These are phyloP conservation scores for Talaromyces liani DNA, from an alignment of 495 filamentous ascomycete genomes.

Conservation along the genomic window DNA sequence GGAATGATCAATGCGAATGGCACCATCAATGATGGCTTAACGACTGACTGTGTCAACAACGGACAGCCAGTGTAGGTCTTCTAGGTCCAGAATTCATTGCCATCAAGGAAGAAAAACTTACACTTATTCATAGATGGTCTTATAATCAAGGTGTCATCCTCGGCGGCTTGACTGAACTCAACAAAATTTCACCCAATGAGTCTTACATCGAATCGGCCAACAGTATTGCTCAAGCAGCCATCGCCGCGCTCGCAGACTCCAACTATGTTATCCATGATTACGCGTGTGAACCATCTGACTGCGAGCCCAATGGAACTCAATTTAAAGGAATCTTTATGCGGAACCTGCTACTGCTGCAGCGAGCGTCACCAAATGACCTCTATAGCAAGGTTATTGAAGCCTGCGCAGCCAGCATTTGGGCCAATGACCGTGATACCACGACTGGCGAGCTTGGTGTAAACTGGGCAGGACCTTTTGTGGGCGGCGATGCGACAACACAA, in stretches of 20 bases:
- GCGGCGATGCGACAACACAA: constrained; percentile 50
- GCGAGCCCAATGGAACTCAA: constrained; percentile 53
- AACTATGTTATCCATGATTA: constrained; percentile 53
- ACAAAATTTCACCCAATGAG: constrained; percentile 43
- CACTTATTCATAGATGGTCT: constrained; percentile 41
- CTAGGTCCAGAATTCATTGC: not conserved
- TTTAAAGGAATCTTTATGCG: constrained; percentile 80
- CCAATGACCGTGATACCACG: constrained; percentile 43
- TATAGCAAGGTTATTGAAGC: constrained; percentile 49
- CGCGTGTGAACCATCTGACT: constrained; percentile 49
- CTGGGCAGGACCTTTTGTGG: constrained; percentile 51
- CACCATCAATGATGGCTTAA: constrained; percentile 67
- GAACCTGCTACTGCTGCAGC: constrained; percentile 54
- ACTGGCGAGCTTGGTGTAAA: constrained; percentile 43
- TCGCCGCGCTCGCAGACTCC: constrained; percentile 43
- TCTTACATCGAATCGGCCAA: constrained; percentile 50
- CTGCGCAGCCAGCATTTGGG: constrained; percentile 64
- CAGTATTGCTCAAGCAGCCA: constrained; percentile 57
- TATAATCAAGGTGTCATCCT: constrained; percentile 81
- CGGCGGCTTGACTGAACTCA: constrained; percentile 63
- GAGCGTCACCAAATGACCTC: constrained; percentile 38
- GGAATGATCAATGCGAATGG: constrained; percentile 60
- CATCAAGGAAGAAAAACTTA: not conserved
- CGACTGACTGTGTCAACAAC: constrained; percentile 57
- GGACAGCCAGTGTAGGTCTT: constrained; percentile 35